Percentiles rank a stretch among this genome's conserved stretches.
phyloP scores from a whole-genome alignment of 2,329 filamentous ascomycete genomes.

The Fusarium sp. region DNA sequence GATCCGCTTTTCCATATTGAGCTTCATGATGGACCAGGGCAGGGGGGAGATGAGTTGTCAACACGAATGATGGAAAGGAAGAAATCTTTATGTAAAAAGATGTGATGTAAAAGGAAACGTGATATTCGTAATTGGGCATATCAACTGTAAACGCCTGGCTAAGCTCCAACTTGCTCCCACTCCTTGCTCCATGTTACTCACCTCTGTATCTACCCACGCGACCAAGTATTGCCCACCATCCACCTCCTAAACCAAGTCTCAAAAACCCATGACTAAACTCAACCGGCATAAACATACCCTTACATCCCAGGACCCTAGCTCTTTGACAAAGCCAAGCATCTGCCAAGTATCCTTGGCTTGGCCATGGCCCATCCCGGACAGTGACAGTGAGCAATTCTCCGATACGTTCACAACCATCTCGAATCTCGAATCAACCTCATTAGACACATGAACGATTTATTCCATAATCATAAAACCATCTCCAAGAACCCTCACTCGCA shows the following conservation, averaged over 20 bases:
- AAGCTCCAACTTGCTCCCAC: background rate
- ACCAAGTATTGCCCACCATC: background rate
- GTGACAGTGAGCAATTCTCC: background rate
- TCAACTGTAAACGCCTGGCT: background rate
- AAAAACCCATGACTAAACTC: background rate
- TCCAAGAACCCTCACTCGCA: conserved; percentile 25
- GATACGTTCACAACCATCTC: background rate
- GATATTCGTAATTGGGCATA: background rate
- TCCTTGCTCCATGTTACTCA: background rate
- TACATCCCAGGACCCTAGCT: background rate
- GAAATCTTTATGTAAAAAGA: too few species aligned
- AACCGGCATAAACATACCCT: background rate
- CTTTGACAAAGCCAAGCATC: conserved; percentile 1
- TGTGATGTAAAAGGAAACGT: too few species aligned
- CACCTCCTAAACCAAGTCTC: background rate
- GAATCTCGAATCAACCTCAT: background rate
- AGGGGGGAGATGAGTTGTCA: background rate
- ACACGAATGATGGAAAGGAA: background rate
- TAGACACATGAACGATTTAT: conserved; percentile 35
- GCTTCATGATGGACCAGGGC: background rate
- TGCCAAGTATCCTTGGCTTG: conserved; percentile 4
- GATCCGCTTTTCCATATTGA: background rate
- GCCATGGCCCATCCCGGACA: background rate
- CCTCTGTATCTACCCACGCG: background rate
- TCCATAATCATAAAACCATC: conserved; percentile 41